These are phyloP conservation scores for Euphorbia pulcherrima DNA, from an alignment of 345 rosid species.

Conservation along the genomic window DNA sequence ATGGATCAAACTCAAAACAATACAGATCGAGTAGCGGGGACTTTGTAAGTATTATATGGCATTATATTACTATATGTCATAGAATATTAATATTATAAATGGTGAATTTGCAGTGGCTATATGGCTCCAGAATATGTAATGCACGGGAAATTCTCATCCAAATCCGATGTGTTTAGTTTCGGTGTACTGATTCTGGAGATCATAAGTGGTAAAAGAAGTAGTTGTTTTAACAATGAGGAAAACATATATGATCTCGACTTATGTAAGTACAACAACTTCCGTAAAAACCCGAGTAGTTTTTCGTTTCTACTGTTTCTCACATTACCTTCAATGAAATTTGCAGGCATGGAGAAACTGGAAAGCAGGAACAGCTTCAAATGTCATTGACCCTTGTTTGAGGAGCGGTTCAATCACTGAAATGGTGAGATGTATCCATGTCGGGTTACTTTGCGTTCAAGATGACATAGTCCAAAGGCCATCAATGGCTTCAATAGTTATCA, in stretches of 20 bases:
- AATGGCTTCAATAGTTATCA: slow-evolving; percentile 40
- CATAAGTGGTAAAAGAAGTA: slow-evolving; percentile 41
- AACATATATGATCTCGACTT: not conserved
- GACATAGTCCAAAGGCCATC: slow-evolving; percentile 40
- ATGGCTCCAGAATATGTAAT: slow-evolving; percentile 55
- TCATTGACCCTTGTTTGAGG: slow-evolving; percentile 33
- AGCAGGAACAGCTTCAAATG: slow-evolving; percentile 31
- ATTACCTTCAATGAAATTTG: not conserved
- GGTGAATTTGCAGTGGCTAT: slow-evolving; percentile 38
- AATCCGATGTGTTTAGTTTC: slow-evolving; percentile 50
- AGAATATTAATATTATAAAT: too few species aligned
- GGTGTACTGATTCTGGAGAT: slow-evolving; percentile 43
- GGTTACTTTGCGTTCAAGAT: slow-evolving; percentile 46
- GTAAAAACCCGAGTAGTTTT: not conserved
- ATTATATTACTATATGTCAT: too few species aligned
- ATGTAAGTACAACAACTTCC: not conserved
- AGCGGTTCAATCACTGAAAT: slow-evolving; percentile 21
- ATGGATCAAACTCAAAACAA: slow-evolving; percentile 2
- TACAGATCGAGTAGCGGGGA: slow-evolving; percentile 3
- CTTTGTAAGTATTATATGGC: too few species aligned
- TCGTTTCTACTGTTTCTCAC: not conserved
- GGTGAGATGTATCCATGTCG: slow-evolving; percentile 42
- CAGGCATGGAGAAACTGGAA: slow-evolving; percentile 42
- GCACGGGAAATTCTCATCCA: slow-evolving; percentile 40
- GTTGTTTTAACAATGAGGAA: slow-evolving; percentile 24